Evolutionary conservation across 2,329 filamentous ascomycete genomes (phyloP).

Genomic region (Stagonosporopsis cucurbitacearum): DNA sequence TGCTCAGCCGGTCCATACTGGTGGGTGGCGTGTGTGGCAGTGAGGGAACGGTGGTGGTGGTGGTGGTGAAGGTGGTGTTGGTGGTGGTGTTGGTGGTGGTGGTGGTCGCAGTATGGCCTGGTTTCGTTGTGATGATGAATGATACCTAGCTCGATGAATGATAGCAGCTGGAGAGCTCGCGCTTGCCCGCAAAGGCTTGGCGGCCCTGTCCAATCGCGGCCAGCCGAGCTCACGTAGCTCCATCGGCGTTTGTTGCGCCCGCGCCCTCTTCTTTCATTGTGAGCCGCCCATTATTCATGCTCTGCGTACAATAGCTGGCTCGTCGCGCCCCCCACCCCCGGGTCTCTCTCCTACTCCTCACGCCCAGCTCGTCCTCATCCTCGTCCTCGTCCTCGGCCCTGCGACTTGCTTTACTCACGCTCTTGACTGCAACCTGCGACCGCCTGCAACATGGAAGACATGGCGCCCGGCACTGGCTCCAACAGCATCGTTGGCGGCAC

Average conservation of each 20-base stretch:
- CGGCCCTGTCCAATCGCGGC: too few species aligned
- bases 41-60: not conserved
- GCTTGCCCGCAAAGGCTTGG: not conserved
- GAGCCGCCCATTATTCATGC: constrained; percentile 7
- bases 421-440: not conserved
- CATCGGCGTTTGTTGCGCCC: constrained; percentile 13
- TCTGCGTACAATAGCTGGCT: not conserved
- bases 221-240: constrained; percentile 9
- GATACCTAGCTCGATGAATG: not conserved
- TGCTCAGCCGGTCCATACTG: constrained; percentile 87
- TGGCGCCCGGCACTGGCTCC: constrained; percentile 21
- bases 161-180: not conserved
- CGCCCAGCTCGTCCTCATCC: too few species aligned
- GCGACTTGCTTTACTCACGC: not conserved
- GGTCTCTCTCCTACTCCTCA: too few species aligned
- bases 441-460: constrained; percentile 24
- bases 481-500: constrained; percentile 30
- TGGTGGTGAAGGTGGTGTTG: not conserved
- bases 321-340: not conserved
- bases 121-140: constrained; percentile 2
- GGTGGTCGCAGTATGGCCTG: not conserved
- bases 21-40: not conserved
- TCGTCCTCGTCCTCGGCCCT: not conserved
- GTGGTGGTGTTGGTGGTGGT: not conserved
- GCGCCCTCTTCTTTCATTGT: constrained; percentile 4